Percentiles rank a stretch among this genome's conserved stretches.
Conservation (phyloP, 345 rosid genomes). For the Sisymbrium altissimum region DNA sequence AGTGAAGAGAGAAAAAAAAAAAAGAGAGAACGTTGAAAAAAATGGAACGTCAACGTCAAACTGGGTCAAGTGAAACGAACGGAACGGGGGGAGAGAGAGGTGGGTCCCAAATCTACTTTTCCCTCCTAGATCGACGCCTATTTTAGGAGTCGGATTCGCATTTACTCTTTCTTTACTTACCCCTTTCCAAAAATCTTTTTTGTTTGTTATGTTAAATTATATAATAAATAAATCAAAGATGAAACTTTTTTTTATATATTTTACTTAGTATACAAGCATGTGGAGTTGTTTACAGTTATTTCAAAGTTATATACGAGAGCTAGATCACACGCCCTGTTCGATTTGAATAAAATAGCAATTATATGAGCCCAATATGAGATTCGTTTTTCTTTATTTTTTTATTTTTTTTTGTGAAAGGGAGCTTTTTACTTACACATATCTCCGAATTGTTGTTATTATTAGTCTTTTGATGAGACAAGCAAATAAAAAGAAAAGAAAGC, state of each 20-base stretch:
- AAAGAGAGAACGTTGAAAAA: neutral
- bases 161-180: neutral
- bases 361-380: neutral
- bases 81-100: slow-evolving; percentile 33
- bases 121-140: slow-evolving; percentile 4
- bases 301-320: neutral
- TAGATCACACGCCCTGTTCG: neutral
- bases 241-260: neutral
- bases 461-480: neutral
- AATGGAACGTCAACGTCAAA: slow-evolving; percentile 20
- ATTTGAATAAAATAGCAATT: neutral
- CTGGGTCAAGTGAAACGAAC: slow-evolving; percentile 29
- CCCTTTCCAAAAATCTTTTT: neutral
- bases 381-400: neutral
- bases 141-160: slow-evolving; percentile 10
- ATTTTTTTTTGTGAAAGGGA: neutral
- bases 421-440: neutral
- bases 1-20: neutral
- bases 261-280: neutral
- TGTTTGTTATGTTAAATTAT: too few species aligned
- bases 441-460: neutral
- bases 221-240: too few species aligned
- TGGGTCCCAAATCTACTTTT: slow-evolving; percentile 29
- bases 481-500: neutral
- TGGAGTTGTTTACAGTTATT: neutral